phyloP scores from a whole-genome alignment of 2,329 filamentous ascomycete species.

The Parastagonospora nodorum region DNA sequence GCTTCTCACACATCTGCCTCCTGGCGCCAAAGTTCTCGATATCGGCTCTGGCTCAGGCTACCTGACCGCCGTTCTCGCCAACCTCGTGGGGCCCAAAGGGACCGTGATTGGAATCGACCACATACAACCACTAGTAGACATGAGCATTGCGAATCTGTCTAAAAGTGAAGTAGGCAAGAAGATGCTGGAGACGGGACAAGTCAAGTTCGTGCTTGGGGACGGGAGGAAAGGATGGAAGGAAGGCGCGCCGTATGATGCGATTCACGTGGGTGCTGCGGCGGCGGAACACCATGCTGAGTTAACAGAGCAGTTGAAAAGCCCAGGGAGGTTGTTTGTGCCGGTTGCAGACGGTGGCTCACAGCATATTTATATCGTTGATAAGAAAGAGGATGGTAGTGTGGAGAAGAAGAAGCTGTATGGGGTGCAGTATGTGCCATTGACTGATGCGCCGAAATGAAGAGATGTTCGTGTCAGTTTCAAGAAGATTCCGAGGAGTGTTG shows the following conservation, averaged over 20 bases:
- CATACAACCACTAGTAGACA: constrained; percentile 52
- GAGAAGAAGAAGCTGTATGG: constrained; percentile 63
- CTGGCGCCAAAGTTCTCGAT: constrained; percentile 56
- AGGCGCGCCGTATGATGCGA: constrained; percentile 77
- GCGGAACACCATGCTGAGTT: constrained; percentile 72
- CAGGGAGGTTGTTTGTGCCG: constrained; percentile 82
- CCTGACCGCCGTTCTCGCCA: constrained; percentile 84
- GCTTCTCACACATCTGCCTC: constrained; percentile 62
- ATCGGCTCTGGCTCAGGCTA: constrained; percentile 65
- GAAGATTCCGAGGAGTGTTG: neutral
- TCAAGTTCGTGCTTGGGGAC: constrained; percentile 77
- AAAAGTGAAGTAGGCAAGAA: constrained; percentile 54
- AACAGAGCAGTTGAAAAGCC: constrained; percentile 75
- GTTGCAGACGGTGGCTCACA: constrained; percentile 65
- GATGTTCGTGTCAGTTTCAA: neutral
- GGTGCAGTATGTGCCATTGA: constrained; percentile 78
- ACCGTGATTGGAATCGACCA: constrained; percentile 56
- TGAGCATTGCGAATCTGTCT: constrained; percentile 49
- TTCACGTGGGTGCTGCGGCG: constrained; percentile 92
- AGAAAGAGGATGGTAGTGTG: constrained; percentile 67
- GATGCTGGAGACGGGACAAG: constrained; percentile 66
- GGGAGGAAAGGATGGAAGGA: constrained; percentile 53
- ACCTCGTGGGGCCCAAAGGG: constrained; percentile 64
- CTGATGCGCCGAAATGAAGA: constrained; percentile 62
- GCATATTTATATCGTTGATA: constrained; percentile 76